phyloP scores from a whole-genome alignment of 148 eudicot species.

The Dysphania ambrosioides region DNA sequence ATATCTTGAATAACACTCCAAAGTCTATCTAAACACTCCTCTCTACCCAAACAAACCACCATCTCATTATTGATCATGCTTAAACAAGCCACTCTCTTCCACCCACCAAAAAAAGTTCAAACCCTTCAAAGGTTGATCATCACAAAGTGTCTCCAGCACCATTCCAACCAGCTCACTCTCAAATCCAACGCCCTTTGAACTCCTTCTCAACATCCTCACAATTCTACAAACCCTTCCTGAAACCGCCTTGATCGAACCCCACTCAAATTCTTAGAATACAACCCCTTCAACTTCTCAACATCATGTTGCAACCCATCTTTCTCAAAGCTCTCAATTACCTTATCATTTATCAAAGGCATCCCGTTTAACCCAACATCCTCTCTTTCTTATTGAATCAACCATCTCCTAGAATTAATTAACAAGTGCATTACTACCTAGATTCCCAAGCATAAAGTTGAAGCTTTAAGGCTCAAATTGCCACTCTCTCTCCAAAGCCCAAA shows the following conservation, averaged over 20 bases:
- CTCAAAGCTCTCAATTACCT: slow-evolving; percentile 49
- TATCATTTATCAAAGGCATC: slow-evolving; percentile 38
- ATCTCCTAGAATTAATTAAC: slow-evolving; percentile 66
- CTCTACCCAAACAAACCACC: slow-evolving; percentile 47
- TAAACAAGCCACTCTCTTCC: slow-evolving; percentile 53
- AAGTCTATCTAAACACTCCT: slow-evolving; percentile 59
- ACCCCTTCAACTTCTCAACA: slow-evolving; percentile 45
- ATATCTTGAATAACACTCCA: slow-evolving; percentile 66
- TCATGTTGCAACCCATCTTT: slow-evolving; percentile 52
- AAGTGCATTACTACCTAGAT: slow-evolving; percentile 52
- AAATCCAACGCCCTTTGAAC: slow-evolving; percentile 35
- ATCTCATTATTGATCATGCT: slow-evolving; percentile 65
- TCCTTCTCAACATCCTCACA: slow-evolving; percentile 52
- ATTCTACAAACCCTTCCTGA: slow-evolving; percentile 41
- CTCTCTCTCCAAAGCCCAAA: slow-evolving; percentile 51
- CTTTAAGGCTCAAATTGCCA: slow-evolving; percentile 52
- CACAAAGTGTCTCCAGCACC: slow-evolving; percentile 54
- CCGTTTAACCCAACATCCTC: slow-evolving; percentile 61
- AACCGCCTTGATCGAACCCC: slow-evolving; percentile 19
- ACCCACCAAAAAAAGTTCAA: slow-evolving; percentile 78
- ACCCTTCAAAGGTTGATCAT: slow-evolving; percentile 53
- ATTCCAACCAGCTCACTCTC: slow-evolving; percentile 45
- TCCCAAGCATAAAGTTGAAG: slow-evolving; percentile 64
- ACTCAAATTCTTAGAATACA: slow-evolving; percentile 41
- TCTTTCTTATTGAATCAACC: slow-evolving; percentile 56